Base-by-base conservation (phyloP, 2,329 filamentous ascomycete species). In the Huntiella bhutanensis region DNA sequence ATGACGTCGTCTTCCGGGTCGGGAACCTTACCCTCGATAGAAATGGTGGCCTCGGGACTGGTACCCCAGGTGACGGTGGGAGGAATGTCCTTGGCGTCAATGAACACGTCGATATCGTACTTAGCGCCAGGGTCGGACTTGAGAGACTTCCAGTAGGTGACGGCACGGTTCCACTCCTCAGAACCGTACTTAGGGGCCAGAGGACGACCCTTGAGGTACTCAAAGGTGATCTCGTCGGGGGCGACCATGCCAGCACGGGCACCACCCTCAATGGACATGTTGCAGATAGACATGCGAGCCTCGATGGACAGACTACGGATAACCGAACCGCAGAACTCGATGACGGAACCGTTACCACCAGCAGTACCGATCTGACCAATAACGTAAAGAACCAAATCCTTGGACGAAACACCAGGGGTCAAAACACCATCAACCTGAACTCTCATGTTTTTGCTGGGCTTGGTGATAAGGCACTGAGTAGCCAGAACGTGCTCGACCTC, bases 401-500 rank as follows among this genome's bases (percentile, higher is more conserved):
- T 98, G 60, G 85, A 93, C 65, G 82, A 92, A 49, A 96, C 91
- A 52, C 91, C 91, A 3, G 87, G 81, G 33, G 81, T 75, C 48
- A 96, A 75, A 62, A 88, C 78, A 46, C 91, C 91, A 54, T 96
- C 84, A 51, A 96, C 83, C 64, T 94, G 83, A 56, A 98, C 80
- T 58, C 85, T 81, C 88, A 98, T 96, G 70, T 98, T 96, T 70
- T 95, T 96, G 66, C 85, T 94, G 59, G 86, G 75, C 67, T 85
- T 85, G 52, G 87, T 93, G 61, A 95, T 86, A 54, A 98, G 69
- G 50, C 86, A 94, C 64, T 96, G 91, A 11, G 91, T 96, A 45
- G 91, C 91, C 48, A 98, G 74, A 52, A 98, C 91, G 64, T 98
- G 88, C 72, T 98, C 91, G 54, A 96, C 91, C 67, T 98, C 91